Evolutionary conservation across 1,284 basidiomycete species (phyloP).

Genomic region (Anthracocystis setariae): DNA sequence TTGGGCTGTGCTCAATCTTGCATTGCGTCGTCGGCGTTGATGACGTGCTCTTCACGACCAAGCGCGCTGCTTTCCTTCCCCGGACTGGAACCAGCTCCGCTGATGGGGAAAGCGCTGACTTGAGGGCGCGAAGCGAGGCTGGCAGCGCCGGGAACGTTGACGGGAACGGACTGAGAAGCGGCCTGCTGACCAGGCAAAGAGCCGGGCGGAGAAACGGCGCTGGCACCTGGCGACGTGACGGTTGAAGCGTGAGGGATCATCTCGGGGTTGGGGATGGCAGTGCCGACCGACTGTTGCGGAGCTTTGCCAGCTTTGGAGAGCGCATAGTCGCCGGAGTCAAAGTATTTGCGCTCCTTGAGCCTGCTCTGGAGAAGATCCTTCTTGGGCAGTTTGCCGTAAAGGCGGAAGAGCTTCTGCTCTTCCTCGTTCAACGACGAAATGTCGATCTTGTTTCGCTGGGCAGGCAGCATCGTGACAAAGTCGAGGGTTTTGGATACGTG

Average conservation of each 20-base stretch:
- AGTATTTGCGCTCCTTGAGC: slow-evolving; percentile 98
- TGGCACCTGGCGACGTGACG: slow-evolving; percentile 72
- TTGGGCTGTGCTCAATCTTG: slow-evolving; percentile 33
- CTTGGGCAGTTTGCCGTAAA: slow-evolving; percentile 94
- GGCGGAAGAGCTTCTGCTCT: slow-evolving; percentile 91
- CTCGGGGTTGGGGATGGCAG: slow-evolving; percentile 92
- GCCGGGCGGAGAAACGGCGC: slow-evolving; percentile 73
- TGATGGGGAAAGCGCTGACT: slow-evolving; percentile 56
- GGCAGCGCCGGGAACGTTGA: slow-evolving; percentile 73
- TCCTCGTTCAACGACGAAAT: slow-evolving; percentile 87
- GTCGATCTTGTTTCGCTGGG: slow-evolving; percentile 88
- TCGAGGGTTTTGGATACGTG: background rate
- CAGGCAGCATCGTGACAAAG: slow-evolving; percentile 76
- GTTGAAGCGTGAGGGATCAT: slow-evolving; percentile 69
- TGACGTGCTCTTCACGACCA: slow-evolving; percentile 47
- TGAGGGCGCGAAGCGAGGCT: slow-evolving; percentile 72
- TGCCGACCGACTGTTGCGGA: slow-evolving; percentile 86
- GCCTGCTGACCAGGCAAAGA: slow-evolving; percentile 74
- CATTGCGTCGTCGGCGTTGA: slow-evolving; percentile 59
- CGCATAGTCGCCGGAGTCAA: slow-evolving; percentile 97
- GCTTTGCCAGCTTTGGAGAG: slow-evolving; percentile 92
- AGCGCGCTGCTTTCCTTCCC: slow-evolving; percentile 58
- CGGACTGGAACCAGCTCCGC: slow-evolving; percentile 41
- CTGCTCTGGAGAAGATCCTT: slow-evolving; percentile 93
- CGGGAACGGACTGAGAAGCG: slow-evolving; percentile 79